A percentile compares a stretch with the other conserved stretches of the same genome.
These are phyloP conservation scores for Coemansia sp. DNA, from an alignment of 192 early-diverging fungal genomes.

Conservation along the genomic window DNA sequence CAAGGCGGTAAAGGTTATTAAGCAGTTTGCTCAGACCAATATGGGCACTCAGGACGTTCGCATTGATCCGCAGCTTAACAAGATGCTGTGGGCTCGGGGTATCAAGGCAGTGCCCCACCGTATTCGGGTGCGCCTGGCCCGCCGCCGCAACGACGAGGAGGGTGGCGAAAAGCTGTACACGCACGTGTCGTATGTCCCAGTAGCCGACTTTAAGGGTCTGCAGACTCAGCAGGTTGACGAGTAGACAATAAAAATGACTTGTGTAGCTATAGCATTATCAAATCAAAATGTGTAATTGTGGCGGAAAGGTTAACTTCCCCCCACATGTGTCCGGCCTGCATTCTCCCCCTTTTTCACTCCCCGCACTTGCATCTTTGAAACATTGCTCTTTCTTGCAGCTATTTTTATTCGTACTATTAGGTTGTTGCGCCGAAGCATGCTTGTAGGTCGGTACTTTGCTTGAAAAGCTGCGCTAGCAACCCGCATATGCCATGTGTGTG, in stretches of 20 bases:
- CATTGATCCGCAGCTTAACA: conserved; percentile 93
- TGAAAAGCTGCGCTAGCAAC: not conserved
- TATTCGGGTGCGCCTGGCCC: conserved; percentile 90
- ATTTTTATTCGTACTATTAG: conserved; percentile 41
- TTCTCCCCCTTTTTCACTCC: no score
- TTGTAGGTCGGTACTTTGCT: not conserved
- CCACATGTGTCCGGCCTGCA: no score
- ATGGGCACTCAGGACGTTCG: conserved; percentile 98
- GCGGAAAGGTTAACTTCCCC: no score
- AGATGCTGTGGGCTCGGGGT: conserved; percentile 90
- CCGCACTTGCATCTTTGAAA: no score
- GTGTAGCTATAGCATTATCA: no score
- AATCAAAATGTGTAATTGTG: no score
- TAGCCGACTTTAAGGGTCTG: conserved; percentile 87
- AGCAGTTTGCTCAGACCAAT: conserved; percentile 82
- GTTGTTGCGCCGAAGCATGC: conserved; percentile 55
- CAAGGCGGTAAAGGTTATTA: conserved; percentile 90
- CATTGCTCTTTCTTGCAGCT: no score
- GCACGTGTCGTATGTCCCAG: conserved; percentile 82
- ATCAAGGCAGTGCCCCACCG: conserved; percentile 94
- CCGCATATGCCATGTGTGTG: not conserved
- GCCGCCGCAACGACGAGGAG: conserved; percentile 97
- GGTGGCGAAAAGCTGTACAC: conserved; percentile 98
- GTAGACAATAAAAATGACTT: conserved; percentile 16
- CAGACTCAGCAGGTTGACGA: conserved; percentile 68